Percentiles rank a stretch among this genome's conserved stretches.
These are phyloP conservation scores for Combretum micranthum DNA, from an alignment of 345 rosid species.

Conservation along the genomic window DNA sequence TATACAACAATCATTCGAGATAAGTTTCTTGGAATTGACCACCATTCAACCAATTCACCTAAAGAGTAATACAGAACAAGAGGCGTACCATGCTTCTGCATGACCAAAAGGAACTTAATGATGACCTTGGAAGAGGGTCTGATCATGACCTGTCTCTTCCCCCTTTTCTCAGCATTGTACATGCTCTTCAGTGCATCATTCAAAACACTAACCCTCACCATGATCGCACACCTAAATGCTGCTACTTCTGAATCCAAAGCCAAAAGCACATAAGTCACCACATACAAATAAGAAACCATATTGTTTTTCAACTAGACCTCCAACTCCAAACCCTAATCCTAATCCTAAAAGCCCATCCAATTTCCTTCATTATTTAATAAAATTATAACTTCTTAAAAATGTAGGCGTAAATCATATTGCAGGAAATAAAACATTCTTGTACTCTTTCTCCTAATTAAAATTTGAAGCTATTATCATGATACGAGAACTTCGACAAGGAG, in stretches of 20 bases:
- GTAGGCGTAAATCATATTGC: too few relatives aligned
- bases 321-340: too few relatives aligned
- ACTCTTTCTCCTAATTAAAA: too few relatives aligned
- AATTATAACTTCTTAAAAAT: too few relatives aligned
- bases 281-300: too few relatives aligned
- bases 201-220: constrained; percentile 54
- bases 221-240: constrained; percentile 1
- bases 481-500: too few relatives aligned
- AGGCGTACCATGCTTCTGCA: constrained; percentile 48
- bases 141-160: constrained; percentile 50
- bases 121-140: constrained; percentile 48
- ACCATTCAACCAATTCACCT: not conserved
- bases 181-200: constrained; percentile 54
- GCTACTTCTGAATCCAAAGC: not conserved
- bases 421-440: too few relatives aligned
- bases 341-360: too few relatives aligned
- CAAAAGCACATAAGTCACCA: too few relatives aligned
- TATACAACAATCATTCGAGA: not conserved
- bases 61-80: not conserved
- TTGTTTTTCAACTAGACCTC: too few relatives aligned
- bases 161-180: constrained; percentile 46
- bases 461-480: too few relatives aligned
- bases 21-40: not conserved
- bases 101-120: constrained; percentile 45
- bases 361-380: too few relatives aligned